These are phyloP conservation scores for Phytophthora lateralis DNA, from an alignment of 352 stramenopile species.

Conservation along the genomic window DNA sequence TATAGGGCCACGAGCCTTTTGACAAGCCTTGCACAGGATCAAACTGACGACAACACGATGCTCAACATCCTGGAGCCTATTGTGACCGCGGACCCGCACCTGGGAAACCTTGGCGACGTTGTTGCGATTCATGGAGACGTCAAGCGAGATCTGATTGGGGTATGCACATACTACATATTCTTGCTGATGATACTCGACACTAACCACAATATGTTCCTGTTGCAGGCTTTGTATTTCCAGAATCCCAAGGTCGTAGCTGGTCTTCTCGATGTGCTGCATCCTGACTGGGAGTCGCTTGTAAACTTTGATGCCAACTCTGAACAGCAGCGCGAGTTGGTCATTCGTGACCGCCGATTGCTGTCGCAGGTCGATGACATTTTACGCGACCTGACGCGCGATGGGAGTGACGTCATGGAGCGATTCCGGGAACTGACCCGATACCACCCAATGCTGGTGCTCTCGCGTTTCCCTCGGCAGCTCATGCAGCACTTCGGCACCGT, in stretches of 20 bases:
- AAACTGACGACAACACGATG: conserved; percentile 33
- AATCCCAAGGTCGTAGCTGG: conserved; percentile 51
- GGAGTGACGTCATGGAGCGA: conserved; percentile 55
- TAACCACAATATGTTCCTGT: conserved; percentile 4
- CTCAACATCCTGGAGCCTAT: conserved; percentile 56
- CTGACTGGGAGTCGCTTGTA: conserved; percentile 60
- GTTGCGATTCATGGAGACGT: conserved; percentile 36
- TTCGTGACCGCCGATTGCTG: conserved; percentile 31
- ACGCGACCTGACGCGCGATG: conserved; percentile 46
- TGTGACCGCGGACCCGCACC: conserved; percentile 42
- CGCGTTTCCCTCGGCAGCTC: conserved; percentile 51
- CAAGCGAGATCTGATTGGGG: conserved; percentile 55
- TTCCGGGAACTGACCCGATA: conserved; percentile 63
- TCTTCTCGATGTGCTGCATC: conserved; percentile 58
- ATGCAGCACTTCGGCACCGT: conserved; percentile 61
- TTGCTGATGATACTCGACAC: neutral
- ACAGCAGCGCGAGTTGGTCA: conserved; percentile 11
- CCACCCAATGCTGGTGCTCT: conserved; percentile 61
- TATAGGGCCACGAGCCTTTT: conserved; percentile 18
- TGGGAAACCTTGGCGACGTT: conserved; percentile 32
- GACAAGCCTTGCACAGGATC: conserved; percentile 34
- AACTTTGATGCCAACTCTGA: conserved; percentile 31
- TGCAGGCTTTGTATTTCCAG: conserved; percentile 64
- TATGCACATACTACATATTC: conserved; percentile 26
- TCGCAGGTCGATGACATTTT: conserved; percentile 58